Evolutionary conservation across 148 eudicot species (phyloP), one percentile per base, ranked within the genome.

Genomic region (Rhododendron molle): DNA sequence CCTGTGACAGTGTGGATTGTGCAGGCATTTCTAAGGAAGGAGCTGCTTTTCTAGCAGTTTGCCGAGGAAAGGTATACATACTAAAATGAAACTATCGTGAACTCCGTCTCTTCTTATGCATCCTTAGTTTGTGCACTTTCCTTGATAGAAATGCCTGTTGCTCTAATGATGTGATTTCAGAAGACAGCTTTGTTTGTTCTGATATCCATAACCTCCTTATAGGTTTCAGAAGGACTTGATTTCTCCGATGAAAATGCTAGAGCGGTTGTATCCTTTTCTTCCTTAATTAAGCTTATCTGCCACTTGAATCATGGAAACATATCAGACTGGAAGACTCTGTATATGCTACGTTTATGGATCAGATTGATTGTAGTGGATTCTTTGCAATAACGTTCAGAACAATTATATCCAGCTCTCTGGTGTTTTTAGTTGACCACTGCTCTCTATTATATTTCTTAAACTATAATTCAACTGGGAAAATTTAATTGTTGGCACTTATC

Each of bases 141-240:
- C 85, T 26, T 83, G 28, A 21, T 18, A 82, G 7, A 82, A 3
- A 26, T 46, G 30, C 13, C 74, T 47, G 12, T 40, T 40, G 76
- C 56, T 44, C 36, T 13, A 14, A 9, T 21, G 52, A 46, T 30
- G n/a, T 71, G 18, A 20, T 44, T 30, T n/a, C 26, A n/a, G 80
- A 84, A 13, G 74, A n/a, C 26, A 72, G 9, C 49, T 38, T 9
- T 36, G 34, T 56, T 76, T 74, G 67, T 56, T 76, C 16, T 76
- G 36, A 84, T 84, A 72, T 83, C 44, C 2, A 14, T 46, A 49
- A 62, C 73, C 83, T 79, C 86, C 60, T 88, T 67, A 83, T 92
- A 97, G 99, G 98, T 95, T 71, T 97, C 99, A 83, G 99, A 97
- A 91, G 99, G 99, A 87, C 93, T 97, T 54, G 99, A 97, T 86